These are phyloP conservation scores for Boechera stricta DNA, from an alignment of 345 rosid genomes.

Conservation along the genomic window DNA sequence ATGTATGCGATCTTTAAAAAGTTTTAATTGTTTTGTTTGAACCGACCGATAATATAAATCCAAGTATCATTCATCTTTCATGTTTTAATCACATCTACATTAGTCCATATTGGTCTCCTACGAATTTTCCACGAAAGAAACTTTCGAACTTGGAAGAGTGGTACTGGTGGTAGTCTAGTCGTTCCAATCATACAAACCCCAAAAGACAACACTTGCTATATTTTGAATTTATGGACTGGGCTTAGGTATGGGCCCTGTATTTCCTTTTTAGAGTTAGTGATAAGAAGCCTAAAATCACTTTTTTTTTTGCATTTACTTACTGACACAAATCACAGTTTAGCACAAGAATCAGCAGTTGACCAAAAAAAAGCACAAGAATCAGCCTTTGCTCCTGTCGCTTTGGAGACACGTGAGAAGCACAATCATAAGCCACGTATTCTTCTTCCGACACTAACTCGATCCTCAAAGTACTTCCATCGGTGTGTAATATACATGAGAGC, in stretches of 20 bases:
- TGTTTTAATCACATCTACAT: neutral
- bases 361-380: neutral
- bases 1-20: no score
- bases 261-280: neutral
- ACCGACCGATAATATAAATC: neutral
- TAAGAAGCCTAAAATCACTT: neutral
- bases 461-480: neutral
- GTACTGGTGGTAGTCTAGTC: neutral
- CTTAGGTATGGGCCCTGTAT: slow-evolving; percentile 13
- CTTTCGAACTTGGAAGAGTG: neutral
- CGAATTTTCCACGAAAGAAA: neutral
- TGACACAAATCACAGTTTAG: neutral
- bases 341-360: neutral
- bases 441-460: slow-evolving; percentile 34
- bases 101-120: neutral
- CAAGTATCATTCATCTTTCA: neutral
- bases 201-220: neutral
- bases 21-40: no score
- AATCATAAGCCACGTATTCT: slow-evolving; percentile 1
- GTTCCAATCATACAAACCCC: neutral
- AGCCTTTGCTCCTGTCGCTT: slow-evolving; percentile 4
- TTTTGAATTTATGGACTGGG: slow-evolving; percentile 3
- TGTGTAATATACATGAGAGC: neutral
- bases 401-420: slow-evolving; percentile 28
- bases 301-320: neutral